Percentiles rank a stretch among this genome's conserved stretches.
These are phyloP conservation scores for Neofusicoccum laricinum DNA, from an alignment of 2,329 filamentous ascomycete species.

Conservation along the genomic window DNA sequence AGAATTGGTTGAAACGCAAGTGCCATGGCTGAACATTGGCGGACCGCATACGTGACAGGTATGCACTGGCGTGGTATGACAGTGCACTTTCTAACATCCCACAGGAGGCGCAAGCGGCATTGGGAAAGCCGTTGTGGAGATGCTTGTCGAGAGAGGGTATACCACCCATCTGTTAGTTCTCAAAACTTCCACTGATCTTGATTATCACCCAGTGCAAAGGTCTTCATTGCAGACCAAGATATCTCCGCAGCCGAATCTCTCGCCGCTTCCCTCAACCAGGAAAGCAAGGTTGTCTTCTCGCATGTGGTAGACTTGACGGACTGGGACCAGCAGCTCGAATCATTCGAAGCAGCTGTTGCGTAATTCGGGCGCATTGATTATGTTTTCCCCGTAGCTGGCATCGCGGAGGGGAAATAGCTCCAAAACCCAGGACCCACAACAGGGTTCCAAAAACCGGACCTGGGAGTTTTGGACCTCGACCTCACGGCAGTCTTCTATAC, in stretches of 20 bases:
- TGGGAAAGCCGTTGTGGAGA: slow-evolving; percentile 29
- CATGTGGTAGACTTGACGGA: slow-evolving; percentile 31
- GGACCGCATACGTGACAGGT: background rate
- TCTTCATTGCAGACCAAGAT: slow-evolving; percentile 47
- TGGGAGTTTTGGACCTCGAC: slow-evolving; percentile 40
- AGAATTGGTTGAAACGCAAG: background rate
- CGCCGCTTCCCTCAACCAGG: slow-evolving; percentile 22
- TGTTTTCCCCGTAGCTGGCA: slow-evolving; percentile 41
- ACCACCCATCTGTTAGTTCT: background rate
- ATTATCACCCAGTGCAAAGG: slow-evolving; percentile 40
- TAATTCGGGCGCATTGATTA: slow-evolving; percentile 38
- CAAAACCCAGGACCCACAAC: background rate
- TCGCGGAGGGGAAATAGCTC: slow-evolving; percentile 40
- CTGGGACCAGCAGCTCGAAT: slow-evolving; percentile 37
- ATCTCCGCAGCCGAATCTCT: slow-evolving; percentile 25
- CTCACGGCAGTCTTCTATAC: slow-evolving; percentile 45
- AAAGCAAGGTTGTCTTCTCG: slow-evolving; percentile 20
- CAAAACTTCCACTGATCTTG: background rate
- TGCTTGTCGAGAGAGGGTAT: slow-evolving; percentile 28
- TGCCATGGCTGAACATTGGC: slow-evolving; percentile 10
- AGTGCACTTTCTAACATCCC: slow-evolving; percentile 2
- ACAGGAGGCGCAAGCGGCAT: slow-evolving; percentile 27
- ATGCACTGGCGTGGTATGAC: background rate
- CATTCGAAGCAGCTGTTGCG: slow-evolving; percentile 35
- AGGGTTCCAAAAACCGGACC: slow-evolving; percentile 38